A percentile compares a stretch with the other conserved stretches of the same genome.
Conservation (phyloP, 805 yeast species). For the Brettanomyces sp. region DNA sequence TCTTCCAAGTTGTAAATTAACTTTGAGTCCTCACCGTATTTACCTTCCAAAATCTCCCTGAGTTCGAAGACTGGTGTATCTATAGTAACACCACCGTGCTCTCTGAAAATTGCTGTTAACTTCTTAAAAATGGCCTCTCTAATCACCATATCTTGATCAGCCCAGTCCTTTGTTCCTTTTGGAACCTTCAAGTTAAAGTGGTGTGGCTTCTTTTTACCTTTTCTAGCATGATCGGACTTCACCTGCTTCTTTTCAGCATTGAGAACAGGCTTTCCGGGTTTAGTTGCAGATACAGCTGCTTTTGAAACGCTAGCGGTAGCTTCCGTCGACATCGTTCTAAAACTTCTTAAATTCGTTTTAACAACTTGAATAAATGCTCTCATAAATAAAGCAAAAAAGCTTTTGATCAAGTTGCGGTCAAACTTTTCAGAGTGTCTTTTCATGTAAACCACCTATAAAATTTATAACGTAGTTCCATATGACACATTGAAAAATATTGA, state of each 20-base stretch:
- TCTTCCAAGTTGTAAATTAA: conserved; percentile 92
- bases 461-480: too few relatives aligned
- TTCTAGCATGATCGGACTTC: conserved; percentile 6
- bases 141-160: conserved; percentile 93
- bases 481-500: too few relatives aligned
- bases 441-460: too few relatives aligned
- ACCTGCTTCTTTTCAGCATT: not conserved
- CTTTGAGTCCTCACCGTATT: conserved; percentile 98
- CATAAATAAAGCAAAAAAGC: not conserved
- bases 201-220: conserved; percentile 35
- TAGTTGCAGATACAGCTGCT: not conserved
- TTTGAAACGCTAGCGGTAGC: not conserved
- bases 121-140: conserved; percentile 79
- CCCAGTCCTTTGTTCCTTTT: conserved; percentile 98
- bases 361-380: not conserved
- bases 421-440: too few relatives aligned
- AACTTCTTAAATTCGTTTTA: not conserved
- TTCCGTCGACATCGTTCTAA: conserved; percentile 4
- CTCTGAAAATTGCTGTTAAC: conserved; percentile 67
- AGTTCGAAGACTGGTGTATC: conserved; percentile 98
- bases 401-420: too few relatives aligned
- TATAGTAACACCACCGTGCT: conserved; percentile 96
- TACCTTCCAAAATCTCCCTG: conserved; percentile 90
- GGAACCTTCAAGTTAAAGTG: conserved; percentile 86
- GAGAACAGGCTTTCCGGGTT: not conserved